Percentiles rank a stretch among this genome's conserved stretches.
Evolutionary conservation across 2,329 filamentous ascomycete species (phyloP).

Genomic region (Curvularia eragrostidis): DNA sequence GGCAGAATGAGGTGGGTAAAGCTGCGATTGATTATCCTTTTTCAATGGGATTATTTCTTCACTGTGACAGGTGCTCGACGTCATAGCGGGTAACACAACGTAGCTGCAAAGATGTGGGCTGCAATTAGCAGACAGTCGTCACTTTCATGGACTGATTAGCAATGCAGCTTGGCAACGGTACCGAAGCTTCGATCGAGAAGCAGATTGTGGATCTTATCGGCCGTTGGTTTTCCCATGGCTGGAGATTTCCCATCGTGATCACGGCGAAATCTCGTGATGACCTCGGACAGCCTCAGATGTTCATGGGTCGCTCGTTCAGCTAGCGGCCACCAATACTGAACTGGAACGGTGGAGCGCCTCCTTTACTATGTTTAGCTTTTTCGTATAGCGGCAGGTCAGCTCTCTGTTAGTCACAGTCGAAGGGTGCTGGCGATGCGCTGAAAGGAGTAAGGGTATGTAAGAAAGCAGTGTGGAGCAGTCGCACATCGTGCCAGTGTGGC

Average conservation of each 20-base stretch:
- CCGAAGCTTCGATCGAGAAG: conserved; percentile 7
- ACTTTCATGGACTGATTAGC: conserved; percentile 7
- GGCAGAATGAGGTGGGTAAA: conserved; percentile 1
- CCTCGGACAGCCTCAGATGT: background rate
- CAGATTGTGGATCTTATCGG: background rate
- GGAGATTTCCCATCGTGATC: background rate
- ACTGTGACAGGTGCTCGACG: conserved; percentile 38
- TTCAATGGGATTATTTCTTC: conserved; percentile 13
- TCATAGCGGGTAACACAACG: conserved; percentile 37
- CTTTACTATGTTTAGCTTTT: background rate
- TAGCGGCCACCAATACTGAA: background rate
- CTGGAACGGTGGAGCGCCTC: background rate
- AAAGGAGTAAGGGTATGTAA: conserved; percentile 2
- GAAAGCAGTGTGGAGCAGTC: conserved; percentile 7
- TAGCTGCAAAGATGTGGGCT: conserved; percentile 9
- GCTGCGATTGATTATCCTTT: conserved; percentile 10
- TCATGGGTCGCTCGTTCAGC: background rate
- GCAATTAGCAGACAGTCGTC: conserved; percentile 24
- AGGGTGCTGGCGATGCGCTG: background rate
- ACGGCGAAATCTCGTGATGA: conserved; percentile 7
- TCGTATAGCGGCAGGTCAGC: background rate
- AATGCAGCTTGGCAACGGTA: conserved; percentile 7
- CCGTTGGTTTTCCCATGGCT: background rate
- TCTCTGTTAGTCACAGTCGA: background rate
- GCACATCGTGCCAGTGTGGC: conserved; percentile 10